These are phyloP conservation scores for Coniferiporia weirii DNA, from an alignment of 1,284 basidiomycete genomes.

Conservation along the genomic window DNA sequence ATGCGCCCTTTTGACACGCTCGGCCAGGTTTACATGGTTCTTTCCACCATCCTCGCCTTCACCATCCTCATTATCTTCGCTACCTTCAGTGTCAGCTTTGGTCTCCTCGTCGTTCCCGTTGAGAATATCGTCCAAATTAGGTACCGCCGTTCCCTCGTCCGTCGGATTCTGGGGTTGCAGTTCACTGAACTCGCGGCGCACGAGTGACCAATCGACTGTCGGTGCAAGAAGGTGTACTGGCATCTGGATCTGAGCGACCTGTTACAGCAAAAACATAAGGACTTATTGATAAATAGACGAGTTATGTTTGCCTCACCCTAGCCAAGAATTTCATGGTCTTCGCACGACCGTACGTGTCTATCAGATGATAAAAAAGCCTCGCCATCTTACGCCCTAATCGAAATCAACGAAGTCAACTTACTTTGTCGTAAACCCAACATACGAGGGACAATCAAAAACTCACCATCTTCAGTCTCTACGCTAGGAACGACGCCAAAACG, in stretches of 20 bases:
- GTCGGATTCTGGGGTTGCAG: slow-evolving; percentile 30
- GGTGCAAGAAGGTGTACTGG: slow-evolving; percentile 30
- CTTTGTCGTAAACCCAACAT: background rate
- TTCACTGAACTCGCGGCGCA: slow-evolving; percentile 39
- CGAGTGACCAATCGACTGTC: slow-evolving; percentile 40
- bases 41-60: background rate
- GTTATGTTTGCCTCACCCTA: slow-evolving; percentile 34
- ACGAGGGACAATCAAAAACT: slow-evolving; percentile 19
- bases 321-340: slow-evolving; percentile 58
- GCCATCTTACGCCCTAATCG: slow-evolving; percentile 63
- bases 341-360: slow-evolving; percentile 57
- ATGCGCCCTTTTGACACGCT: slow-evolving; percentile 36
- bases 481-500: slow-evolving; percentile 82
- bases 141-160: slow-evolving; percentile 19
- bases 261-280: background rate
- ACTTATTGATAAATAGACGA: background rate
- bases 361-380: slow-evolving; percentile 62
- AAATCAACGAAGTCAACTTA: background rate
- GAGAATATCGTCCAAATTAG: slow-evolving; percentile 39
- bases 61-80: background rate
- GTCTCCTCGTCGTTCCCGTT: slow-evolving; percentile 27
- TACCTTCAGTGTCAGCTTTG: slow-evolving; percentile 10
- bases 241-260: slow-evolving; percentile 36
- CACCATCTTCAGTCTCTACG: slow-evolving; percentile 53
- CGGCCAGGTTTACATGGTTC: background rate